Evolutionary conservation across 306 rosid species (phyloP), one percentile per base, ranked within the genome.

Genomic region (Lathyrus aphaca): DNA sequence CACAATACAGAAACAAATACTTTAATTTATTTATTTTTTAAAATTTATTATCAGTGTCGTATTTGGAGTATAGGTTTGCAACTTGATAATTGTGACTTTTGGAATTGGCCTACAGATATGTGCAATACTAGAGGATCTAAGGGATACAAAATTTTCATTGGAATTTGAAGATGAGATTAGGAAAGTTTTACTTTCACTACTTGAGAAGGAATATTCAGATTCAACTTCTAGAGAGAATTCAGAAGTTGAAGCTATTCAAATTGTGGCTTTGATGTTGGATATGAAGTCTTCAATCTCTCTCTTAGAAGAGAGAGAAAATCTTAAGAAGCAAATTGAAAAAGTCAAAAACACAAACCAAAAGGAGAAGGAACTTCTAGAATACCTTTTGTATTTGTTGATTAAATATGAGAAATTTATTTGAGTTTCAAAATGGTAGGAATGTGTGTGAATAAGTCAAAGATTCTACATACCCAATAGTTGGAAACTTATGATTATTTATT

Each of bases 171-270:
- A 68, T 3, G 89, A 82, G 74, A 89, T 89, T 35, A 78, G 91
- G 71, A 76, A 76, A 71, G 66, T 56, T 54, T 11, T 86, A 5
- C 42, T 50, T 15, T 73, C 75, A 60, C 62, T 88, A 61, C 57
- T 82, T 63, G 74, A 48, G 79, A 72, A 74, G 77, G 64, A 76
- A 14, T 71, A 64, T 15, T 4, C 68, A 19, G 81, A 60, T 65
- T 66, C 84, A 23, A 56, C 21, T 42, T 69, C 76, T 3, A 35
- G 16, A 51, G 75, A 81, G n/a, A 71, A 61, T 15, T 57, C 69
- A 77, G 86, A 80, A 64, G 78, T 83, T 9, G 75, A 77, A 71
- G 84, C 88, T 64, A 58, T 86, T 74, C 84, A 64, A 63, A 62
- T 71, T 44, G 91, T 84, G 46, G 81, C 85, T 55, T 74, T 43